Percentiles rank a stretch among this genome's conserved stretches.
phyloP scores from a whole-genome alignment of 306 rosid genomes.

The Hylodesmum podocarpum region DNA sequence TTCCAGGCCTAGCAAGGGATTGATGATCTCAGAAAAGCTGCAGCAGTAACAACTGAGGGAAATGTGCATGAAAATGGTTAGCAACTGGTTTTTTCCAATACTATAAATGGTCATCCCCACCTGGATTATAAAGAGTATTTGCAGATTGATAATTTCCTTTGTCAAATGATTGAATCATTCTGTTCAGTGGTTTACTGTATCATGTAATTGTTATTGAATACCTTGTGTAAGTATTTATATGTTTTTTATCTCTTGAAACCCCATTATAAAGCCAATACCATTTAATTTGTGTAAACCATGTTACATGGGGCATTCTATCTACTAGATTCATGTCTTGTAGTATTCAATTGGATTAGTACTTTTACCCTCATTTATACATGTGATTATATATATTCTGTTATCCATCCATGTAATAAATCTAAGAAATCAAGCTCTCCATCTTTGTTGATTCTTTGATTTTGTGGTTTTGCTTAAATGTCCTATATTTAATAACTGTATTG shows the following conservation, averaged over 20 bases:
- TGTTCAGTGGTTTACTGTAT: conserved; percentile 30
- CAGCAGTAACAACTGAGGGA: conserved; percentile 24
- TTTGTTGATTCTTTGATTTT: background rate
- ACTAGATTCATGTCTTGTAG: background rate
- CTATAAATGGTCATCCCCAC: conserved; percentile 12
- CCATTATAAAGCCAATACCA: conserved; percentile 25
- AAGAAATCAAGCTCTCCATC: background rate
- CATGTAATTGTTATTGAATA: conserved; percentile 29
- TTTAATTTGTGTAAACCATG: conserved; percentile 23
- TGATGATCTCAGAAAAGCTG: conserved; percentile 4
- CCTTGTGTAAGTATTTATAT: conserved; percentile 37
- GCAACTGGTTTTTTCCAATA: conserved; percentile 23
- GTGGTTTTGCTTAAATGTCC: background rate
- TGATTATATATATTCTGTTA: background rate
- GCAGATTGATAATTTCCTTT: conserved; percentile 19
- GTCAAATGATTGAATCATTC: conserved; percentile 24
- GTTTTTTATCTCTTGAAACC: background rate
- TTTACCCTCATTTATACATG: conserved; percentile 3
- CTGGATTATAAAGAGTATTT: conserved; percentile 24
- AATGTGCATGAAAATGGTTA: conserved; percentile 16
- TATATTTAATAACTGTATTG: background rate
- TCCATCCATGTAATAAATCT: background rate
- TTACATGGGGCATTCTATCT: conserved; percentile 5
- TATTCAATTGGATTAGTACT: background rate
- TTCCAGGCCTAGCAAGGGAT: conserved; percentile 31